Base-by-base conservation (phyloP, 2,329 filamentous ascomycete genomes). In the Neopestalotiopsis sp. region DNA sequence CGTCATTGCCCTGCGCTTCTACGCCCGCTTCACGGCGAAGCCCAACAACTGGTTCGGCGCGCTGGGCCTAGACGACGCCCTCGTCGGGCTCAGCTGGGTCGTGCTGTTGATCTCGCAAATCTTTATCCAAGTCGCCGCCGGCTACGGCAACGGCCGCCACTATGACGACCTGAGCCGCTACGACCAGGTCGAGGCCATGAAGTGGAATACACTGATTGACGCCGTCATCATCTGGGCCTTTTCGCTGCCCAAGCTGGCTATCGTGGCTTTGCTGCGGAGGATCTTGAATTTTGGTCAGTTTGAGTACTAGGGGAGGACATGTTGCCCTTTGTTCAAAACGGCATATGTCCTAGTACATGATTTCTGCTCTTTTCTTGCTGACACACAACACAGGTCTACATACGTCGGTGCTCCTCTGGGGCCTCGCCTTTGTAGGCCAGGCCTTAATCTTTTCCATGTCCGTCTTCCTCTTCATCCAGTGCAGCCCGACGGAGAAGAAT, bases 211-310 rank as follows among this genome's bases (percentile, higher is more conserved):
- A 45, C 57, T 66, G 42, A 66, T 66, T 12, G 49, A 66, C 12
- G 64, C 64, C 28, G 49, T 58, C 28, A 66, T 66, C 45, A 66
- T 66, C 7, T 66, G 64, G 64, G 64, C 64, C 17, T 66, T 66
- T 34, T 66, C 64, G 4, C 49, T 66, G 49, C 64, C 64, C 5
- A 66, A 66, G 49, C 64, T 66, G 4, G 64, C 64, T 17, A 66
- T 66, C 45, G 32, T 66, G 10, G 64, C 64, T 20, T 45, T 66
- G 13, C 49, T 66, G 1, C 5, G 49, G 13, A 30, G 64, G 20
- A 66, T 66, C 14, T 7, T 66, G 1, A 58, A 57, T 10, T 66
- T 28, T 24, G 64, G 64, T 61, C n/a, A 61, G 10, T 34, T 0
- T 5, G 6, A 61, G 9, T 9, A 34, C 13, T 20, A 20, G 24